Evolutionary conservation across 441 rosid genomes (phyloP), one percentile per base, ranked within the genome.

Genomic region (Lepidium campestre): DNA sequence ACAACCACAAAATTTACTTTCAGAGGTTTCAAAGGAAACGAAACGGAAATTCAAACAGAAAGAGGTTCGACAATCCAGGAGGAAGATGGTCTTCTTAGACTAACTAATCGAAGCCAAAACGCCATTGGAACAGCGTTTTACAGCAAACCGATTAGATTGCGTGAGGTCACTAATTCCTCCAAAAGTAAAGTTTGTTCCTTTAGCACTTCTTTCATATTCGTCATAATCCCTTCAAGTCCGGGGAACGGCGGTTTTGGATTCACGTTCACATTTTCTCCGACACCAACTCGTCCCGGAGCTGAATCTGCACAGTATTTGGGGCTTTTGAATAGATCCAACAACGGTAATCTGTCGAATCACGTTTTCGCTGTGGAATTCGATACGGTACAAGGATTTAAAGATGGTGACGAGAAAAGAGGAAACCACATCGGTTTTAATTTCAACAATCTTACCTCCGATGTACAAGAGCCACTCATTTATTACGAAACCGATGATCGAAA

Each of bases 311-410:
- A 87, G 53, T 82, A 15, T 29, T 76, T 89, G 0, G 91, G 96
- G 20, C 80, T 89, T 18, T 75, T 89, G 73, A 85, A 69, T 40
- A 0, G 8, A 0, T 32, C 13, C 10, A 77, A 54, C 31, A 22
- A 81, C 2, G 75, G 61, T 0, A 0, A 68, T 0, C 0, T 6
- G 5, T 44, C 75, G 0, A 85, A 89, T 70, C 84, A 81, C 41
- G 72, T 89, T 35, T 74, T 89, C 34, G 80, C 89, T 0, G 85
- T 89, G 8, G 93, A 89, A 37, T 89, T 89, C 40, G 96, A 86
- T 62, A 86, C 88, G 1, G 83, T 83, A 1, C 86, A 70, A 12
- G 96, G 96, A 18, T 75, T 77, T 66, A 74, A 69, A 62, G 80
- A 69, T 1, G 13, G 0, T 11, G 1, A 5, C 0, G 83, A 81